phyloP scores from a whole-genome alignment of 2,329 filamentous ascomycete genomes.

The Sporothrix euskadiensis region DNA sequence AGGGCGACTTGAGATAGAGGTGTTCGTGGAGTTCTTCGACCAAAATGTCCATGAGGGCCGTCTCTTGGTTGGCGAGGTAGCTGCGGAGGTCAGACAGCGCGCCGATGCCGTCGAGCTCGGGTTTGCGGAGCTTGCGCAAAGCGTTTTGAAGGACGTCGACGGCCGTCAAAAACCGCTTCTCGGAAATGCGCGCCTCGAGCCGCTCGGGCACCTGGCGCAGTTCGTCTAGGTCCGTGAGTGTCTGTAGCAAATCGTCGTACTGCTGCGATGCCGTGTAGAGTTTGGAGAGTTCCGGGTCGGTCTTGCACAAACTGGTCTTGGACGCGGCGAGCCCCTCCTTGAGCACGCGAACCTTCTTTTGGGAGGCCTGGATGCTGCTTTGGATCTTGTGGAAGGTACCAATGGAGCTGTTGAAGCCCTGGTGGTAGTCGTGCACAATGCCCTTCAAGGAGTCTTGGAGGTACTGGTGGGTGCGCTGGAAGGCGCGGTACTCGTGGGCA shows the following conservation, averaged over 20 bases:
- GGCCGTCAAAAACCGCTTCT: conserved; percentile 90
- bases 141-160: conserved; percentile 91
- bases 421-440: conserved; percentile 97
- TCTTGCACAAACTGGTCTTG: conserved; percentile 77
- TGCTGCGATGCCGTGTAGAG: conserved; percentile 83
- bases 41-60: conserved; percentile 85
- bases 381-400: conserved; percentile 99
- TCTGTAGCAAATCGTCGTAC: conserved; percentile 86
- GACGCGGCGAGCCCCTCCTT: conserved; percentile 81
- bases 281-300: conserved; percentile 88
- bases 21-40: conserved; percentile 98
- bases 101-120: conserved; percentile 88
- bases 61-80: conserved; percentile 92
- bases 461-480: conserved; percentile 78
- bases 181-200: conserved; percentile 89
- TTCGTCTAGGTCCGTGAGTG: conserved; percentile 81
- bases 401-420: conserved; percentile 98
- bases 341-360: conserved; percentile 77
- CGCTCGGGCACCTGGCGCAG: conserved; percentile 87
- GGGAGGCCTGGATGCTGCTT: conserved; percentile 83
- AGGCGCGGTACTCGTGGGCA: conserved; percentile 83
- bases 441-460: conserved; percentile 90
- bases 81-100: conserved; percentile 81
- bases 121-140: conserved; percentile 76
- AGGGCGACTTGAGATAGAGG: conserved; percentile 94